Evolutionary conservation across 305 asterid genomes (phyloP).

Genomic region (Solanum aculeatissimum): DNA sequence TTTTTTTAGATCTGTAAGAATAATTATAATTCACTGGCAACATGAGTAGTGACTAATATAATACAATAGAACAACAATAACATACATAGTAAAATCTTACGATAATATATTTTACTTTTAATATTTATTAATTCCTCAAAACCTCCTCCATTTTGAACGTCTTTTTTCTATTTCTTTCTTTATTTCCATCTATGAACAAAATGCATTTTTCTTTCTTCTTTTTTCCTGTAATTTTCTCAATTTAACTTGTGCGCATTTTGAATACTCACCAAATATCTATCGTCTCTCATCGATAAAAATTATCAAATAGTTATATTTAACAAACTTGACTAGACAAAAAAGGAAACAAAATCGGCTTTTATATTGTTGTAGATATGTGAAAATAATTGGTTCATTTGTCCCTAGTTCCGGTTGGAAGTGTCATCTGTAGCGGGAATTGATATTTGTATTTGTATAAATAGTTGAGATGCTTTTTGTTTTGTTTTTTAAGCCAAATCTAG

Average conservation of each 20-base stretch:
- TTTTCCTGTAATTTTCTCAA: background rate
- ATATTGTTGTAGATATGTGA: too few species aligned
- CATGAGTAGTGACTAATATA: too few species aligned
- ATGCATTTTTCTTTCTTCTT: background rate
- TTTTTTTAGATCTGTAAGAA: too few species aligned
- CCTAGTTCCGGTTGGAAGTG: too few species aligned
- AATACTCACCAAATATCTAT: background rate
- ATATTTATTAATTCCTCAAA: background rate
- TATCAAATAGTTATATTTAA: background rate
- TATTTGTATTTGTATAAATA: too few species aligned
- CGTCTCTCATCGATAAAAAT: background rate
- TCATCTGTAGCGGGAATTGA: too few species aligned
- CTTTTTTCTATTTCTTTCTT: background rate
- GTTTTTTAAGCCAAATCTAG: too few species aligned
- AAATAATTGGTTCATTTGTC: too few species aligned
- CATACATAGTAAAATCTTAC: too few species aligned
- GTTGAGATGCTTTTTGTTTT: too few species aligned
- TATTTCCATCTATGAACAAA: background rate
- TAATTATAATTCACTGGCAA: too few species aligned
- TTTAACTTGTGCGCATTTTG: background rate
- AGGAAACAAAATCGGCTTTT: background rate
- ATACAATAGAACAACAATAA: too few species aligned
- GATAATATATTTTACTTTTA: background rate
- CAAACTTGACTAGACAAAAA: background rate
- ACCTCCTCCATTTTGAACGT: background rate